Evolutionary conservation across 306 rosid genomes (phyloP), one percentile per base, ranked within the genome.

Genomic region (Vigna angularis): DNA sequence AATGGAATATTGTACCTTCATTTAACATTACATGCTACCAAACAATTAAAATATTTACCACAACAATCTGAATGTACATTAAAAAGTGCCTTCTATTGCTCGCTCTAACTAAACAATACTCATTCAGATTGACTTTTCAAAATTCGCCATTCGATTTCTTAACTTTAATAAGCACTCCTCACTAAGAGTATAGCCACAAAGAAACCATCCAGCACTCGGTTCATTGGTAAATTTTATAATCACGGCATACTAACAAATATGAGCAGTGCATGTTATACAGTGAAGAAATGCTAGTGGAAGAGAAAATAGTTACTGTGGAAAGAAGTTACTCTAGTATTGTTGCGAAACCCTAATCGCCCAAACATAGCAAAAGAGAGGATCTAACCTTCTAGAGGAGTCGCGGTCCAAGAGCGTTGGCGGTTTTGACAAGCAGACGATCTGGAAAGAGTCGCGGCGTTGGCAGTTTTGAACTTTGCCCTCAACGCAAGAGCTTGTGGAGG

Each of bases 241-340:
- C 55, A 52, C 13, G 24, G 17, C 34, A 36, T 56, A 57, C 40
- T 18, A 18, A 18, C 20, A 18, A 83, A 52, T 63, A 67, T 73
- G 74, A 61, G 13, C 79, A 63, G 16, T 49, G 66, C 65, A 9
- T 59, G 71, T 32, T 53, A 7, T 79, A 74, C 48, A 32, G 42
- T 15, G 82, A 67, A 57, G 86, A 82, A 71, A 24, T 72, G 82
- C 76, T 79, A n/a, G 69, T 58, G 69, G 96, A 87, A 81, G 92
- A 89, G 81, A 91, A 84, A 71, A 76, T 87, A 16, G 89, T 87
- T 14, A 84, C 86, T 10, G 81, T 88, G 83, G 96, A 90, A 80
- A 80, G 89, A 87, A 90, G 90, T 74, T 87, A 83, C 47, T 87
- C 90, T 3, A 90, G 83, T 18, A 18, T 18, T 18, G 20, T 18